phyloP scores from a whole-genome alignment of 768 basidiomycete genomes.

The Pleurotus tuber-regium region DNA sequence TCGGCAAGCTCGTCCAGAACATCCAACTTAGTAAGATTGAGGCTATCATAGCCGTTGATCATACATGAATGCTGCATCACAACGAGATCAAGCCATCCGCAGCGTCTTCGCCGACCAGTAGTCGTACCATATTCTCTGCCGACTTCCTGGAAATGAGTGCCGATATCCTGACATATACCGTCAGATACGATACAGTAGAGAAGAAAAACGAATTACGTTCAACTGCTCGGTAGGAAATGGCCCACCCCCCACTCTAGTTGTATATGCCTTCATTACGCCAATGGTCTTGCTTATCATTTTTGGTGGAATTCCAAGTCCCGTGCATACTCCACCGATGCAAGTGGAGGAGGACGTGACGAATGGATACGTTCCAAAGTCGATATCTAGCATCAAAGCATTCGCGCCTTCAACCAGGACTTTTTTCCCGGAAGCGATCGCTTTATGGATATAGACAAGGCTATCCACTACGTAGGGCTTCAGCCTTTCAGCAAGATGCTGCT shows the following conservation, averaged over 20 bases:
- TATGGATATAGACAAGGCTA: slow-evolving; percentile 81
- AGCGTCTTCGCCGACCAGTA: slow-evolving; percentile 88
- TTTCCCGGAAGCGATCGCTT: slow-evolving; percentile 73
- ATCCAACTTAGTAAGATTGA: slow-evolving; percentile 97
- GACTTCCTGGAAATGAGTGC: slow-evolving; percentile 88
- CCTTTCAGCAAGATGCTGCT: slow-evolving; percentile 76
- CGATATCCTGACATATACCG: slow-evolving; percentile 54
- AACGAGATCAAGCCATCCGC: slow-evolving; percentile 97
- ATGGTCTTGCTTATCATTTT: slow-evolving; percentile 81
- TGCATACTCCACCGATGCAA: slow-evolving; percentile 92
- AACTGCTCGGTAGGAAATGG: slow-evolving; percentile 97
- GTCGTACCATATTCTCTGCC: slow-evolving; percentile 91
- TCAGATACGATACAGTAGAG: not conserved
- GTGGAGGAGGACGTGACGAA: slow-evolving; percentile 96
- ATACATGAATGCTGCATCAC: slow-evolving; percentile 89
- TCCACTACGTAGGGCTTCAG: slow-evolving; percentile 88
- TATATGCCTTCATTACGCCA: slow-evolving; percentile 98
- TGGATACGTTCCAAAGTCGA: slow-evolving; percentile 98
- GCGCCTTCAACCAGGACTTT: slow-evolving; percentile 93
- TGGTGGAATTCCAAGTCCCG: slow-evolving; percentile 96
- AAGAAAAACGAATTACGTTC: slow-evolving; percentile 50
- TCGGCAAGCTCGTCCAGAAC: slow-evolving; percentile 81
- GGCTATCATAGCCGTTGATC: slow-evolving; percentile 92
- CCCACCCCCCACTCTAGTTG: slow-evolving; percentile 96
- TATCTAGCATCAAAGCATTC: slow-evolving; percentile 97